Percentiles rank a stretch among this genome's conserved stretches.
Conservation (phyloP, 495 filamentous ascomycete species). For the Acidomyces sp. region DNA sequence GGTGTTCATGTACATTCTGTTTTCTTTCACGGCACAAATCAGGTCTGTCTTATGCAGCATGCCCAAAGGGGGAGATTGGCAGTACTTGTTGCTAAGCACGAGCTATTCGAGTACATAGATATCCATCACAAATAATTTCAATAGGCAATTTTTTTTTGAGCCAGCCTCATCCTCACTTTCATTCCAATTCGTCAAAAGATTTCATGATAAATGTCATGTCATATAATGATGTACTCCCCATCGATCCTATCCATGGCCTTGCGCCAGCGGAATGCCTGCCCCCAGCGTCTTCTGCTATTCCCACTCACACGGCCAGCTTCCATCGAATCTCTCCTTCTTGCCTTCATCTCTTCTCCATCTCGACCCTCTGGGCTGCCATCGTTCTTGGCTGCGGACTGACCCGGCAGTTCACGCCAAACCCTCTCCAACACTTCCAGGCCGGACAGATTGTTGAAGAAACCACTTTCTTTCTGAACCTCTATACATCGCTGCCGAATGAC, state of each 20-base stretch:
- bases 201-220: too few relatives aligned
- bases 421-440: conserved; percentile 75
- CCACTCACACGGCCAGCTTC: conserved; percentile 18
- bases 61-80: too few relatives aligned
- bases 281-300: conserved; percentile 7
- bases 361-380: conserved; percentile 20
- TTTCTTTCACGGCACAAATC: too few relatives aligned
- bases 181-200: too few relatives aligned
- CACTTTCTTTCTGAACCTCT: conserved; percentile 75
- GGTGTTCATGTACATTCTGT: neutral
- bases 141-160: too few relatives aligned
- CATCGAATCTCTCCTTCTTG: conserved; percentile 29
- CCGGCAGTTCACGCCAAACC: conserved; percentile 56
- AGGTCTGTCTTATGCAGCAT: too few relatives aligned
- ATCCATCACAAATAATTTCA: too few relatives aligned
- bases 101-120: too few relatives aligned
- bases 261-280: conserved; percentile 60
- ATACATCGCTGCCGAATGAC: conserved; percentile 67
- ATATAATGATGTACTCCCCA: conserved; percentile 84
- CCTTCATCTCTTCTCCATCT: conserved; percentile 15
- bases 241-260: conserved; percentile 62
- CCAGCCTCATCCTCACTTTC: too few relatives aligned
- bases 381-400: too few relatives aligned
- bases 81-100: too few relatives aligned
- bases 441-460: conserved; percentile 83